phyloP scores from a whole-genome alignment of 768 basidiomycete species.

The Lentinula detonsa region DNA sequence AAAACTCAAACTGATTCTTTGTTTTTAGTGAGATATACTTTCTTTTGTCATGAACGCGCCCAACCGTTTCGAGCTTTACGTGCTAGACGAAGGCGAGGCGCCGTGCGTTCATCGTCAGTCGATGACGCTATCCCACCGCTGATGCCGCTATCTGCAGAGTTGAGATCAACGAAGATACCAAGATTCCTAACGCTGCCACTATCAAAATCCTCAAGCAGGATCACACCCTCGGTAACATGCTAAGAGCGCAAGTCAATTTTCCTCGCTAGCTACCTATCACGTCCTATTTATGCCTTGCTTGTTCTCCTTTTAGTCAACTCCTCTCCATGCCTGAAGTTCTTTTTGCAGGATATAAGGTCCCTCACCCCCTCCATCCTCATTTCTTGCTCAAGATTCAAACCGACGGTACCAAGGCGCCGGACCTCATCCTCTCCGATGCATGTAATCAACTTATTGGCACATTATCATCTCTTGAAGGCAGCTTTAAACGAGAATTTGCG shows the following conservation, averaged over 20 bases:
- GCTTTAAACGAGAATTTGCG: conserved; percentile 80
- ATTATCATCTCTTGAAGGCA: conserved; percentile 59
- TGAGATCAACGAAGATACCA: conserved; percentile 90
- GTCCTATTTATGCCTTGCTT: neutral
- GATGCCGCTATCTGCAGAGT: conserved; percentile 45
- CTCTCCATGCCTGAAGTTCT: conserved; percentile 82
- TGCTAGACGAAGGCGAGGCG: conserved; percentile 91
- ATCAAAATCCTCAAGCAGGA: conserved; percentile 95
- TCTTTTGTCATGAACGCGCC: conserved; percentile 76
- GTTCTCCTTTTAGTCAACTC: conserved; percentile 59
- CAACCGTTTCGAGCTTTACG: conserved; percentile 85
- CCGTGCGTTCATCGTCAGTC: conserved; percentile 52
- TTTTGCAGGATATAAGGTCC: conserved; percentile 97
- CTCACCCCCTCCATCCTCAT: conserved; percentile 91
- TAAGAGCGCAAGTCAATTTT: conserved; percentile 68
- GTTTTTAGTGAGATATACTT: conserved; percentile 6
- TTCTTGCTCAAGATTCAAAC: conserved; percentile 96
- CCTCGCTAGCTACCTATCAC: too few relatives aligned
- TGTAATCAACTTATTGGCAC: conserved; percentile 76
- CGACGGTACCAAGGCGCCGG: conserved; percentile 79
- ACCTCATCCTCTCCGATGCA: conserved; percentile 77
- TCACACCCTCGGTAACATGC: conserved; percentile 93
- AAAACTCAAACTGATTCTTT: neutral
- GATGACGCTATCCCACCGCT: conserved; percentile 4
- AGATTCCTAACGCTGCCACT: conserved; percentile 96